Base-by-base conservation (phyloP, 208 protist genomes). In the Leishmania amazonensis region DNA sequence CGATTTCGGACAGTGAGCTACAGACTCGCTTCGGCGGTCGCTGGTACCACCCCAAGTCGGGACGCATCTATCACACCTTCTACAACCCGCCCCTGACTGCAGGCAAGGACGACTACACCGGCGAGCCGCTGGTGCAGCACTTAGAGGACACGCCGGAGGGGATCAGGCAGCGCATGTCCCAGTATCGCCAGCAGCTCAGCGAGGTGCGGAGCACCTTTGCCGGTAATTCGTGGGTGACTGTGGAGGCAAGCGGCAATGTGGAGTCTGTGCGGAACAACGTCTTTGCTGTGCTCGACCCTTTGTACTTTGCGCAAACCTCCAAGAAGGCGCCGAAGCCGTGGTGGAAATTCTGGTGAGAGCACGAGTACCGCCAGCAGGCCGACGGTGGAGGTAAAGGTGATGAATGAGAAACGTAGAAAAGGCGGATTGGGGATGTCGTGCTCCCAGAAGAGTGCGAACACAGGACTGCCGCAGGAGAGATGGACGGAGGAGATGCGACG, bases 61-160 rank as follows among this genome's bases (percentile, higher is more conserved):
- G 97, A 2, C 90, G 98, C n/a, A 90, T 94, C 60, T 99, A 99
- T 77, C 95, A 99, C 90, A 90, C 86, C 11, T 45, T 93, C 40
- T 99, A 97, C 93, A 93, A 95, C 86, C 97, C 97, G 21, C 97
- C 98, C 13, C 92, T 93, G 74, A 86, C 90, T 15, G 79, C 87
- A 6, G 92, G 93, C 65, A 91, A 93, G 51, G 97, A 99, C 81
- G 97, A 99, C 83, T 81, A 97, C 67, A 99, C 97, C 8, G 94
- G 96, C 13, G 95, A 99, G 81, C 85, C 87, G 58, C 93, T 99
- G 0, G 86, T 94, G 68, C 94, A 98, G 84, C 85, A 95, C 45
- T 71, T 84, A 13, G 97, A 99, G 73, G 98, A 99, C 85, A 97
- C 89, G 60, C 89, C 91, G 24, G 95, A 98, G n/a, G 89, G 83